Base-by-base conservation (phyloP, 495 filamentous ascomycete genomes). In the Penicillium parvum region DNA sequence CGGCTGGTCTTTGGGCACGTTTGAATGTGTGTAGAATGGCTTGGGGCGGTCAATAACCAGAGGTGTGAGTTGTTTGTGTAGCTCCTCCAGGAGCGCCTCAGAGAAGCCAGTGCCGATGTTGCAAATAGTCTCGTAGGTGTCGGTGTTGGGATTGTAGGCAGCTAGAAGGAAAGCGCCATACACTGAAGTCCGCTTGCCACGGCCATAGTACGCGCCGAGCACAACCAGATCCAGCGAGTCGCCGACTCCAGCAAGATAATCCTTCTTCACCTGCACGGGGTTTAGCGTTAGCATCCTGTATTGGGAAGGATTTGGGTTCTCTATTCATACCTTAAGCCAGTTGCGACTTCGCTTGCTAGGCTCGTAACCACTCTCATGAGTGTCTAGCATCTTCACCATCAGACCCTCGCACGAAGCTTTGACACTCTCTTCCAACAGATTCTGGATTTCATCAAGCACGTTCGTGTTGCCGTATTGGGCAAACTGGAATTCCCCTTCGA, bases 311-410 rank as follows among this genome's bases (percentile, higher is more conserved):
- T 14, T 11, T 12, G 0, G 4, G 6, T 5, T 0, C 4, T 21
- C 5, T 3, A 23, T n/a, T 14, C 64, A 37, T 71, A 87, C 88
- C 77, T 98, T 98, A 21, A 98, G 81, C 92, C 92, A 98, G 53
- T 98, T 98, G 18, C 89, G 86, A 73, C 85, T 90, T 33, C 92
- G 83, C 63, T 94, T 95, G 61, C 84, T 89, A 3, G 92, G 92
- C 71, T 97, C 90, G 52, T 98, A 98, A 46, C 85, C 85, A 56
- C 85, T 91, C 60, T 95, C 89, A 0, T 76, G 65, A 2, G 91
- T 95, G 55, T 96, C 89, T 38, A 98, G 68, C 91, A 97, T 98
- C 68, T 98, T 98, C 8, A 98, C 92, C 92, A 98, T 98, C 23
- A 98, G 68, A 4, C 92, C 92, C 69, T 98, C 92, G 54, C 92